Evolutionary conservation across 1,284 basidiomycete genomes (phyloP).

Genomic region (Apiotrichum veenhuisii): DNA sequence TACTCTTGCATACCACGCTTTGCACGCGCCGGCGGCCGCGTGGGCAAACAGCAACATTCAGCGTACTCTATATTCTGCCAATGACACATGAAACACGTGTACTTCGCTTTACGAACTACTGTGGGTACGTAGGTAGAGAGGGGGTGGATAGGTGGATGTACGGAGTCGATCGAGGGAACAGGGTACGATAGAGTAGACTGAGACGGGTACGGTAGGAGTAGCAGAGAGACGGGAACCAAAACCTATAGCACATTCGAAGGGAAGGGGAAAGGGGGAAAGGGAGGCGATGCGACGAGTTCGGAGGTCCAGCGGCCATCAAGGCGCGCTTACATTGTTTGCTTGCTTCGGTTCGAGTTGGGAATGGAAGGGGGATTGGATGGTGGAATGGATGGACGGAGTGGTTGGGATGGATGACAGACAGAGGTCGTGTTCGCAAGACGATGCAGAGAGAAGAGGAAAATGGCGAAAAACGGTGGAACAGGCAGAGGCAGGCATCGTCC

Average conservation of each 20-base stretch:
- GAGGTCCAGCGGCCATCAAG: not conserved
- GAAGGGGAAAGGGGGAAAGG: conserved; percentile 4
- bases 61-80: no score
- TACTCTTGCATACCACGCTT: no score
- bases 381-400: not conserved
- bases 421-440: not conserved
- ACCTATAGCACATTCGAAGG: conserved; percentile 9
- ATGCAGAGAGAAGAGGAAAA: not conserved
- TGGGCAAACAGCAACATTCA: no score
- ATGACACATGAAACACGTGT: no score
- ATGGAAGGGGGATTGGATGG: not conserved
- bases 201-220: not conserved
- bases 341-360: not conserved
- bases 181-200: not conserved
- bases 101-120: no score
- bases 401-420: not conserved
- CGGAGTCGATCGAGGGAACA: not conserved
- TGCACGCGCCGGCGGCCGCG: no score
- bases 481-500: not conserved
- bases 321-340: not conserved
- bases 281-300: not conserved
- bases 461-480: not conserved
- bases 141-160: not conserved
- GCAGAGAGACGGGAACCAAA: conserved; percentile 4
- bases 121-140: not conserved